phyloP scores from a whole-genome alignment of 345 rosid genomes.

The Ceriops tagal region DNA sequence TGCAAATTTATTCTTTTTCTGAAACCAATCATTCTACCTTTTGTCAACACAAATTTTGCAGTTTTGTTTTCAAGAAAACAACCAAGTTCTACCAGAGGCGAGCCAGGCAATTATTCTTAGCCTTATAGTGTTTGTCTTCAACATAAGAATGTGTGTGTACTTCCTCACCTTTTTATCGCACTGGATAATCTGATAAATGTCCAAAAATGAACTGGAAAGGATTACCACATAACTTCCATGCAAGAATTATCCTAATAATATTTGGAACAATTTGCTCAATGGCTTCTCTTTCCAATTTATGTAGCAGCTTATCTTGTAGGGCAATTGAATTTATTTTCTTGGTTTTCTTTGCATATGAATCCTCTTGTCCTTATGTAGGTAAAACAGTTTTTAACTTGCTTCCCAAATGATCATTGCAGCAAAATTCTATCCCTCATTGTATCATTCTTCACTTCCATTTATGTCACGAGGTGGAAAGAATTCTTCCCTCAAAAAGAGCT shows the following conservation, averaged over 20 bases:
- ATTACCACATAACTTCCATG: not conserved
- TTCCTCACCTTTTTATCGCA: not conserved
- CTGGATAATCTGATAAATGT: not conserved
- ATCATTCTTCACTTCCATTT: conserved; percentile 67
- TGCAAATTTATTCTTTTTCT: not conserved
- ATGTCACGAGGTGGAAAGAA: conserved; percentile 65
- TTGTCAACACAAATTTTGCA: conserved; percentile 19
- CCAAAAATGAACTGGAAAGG: not conserved
- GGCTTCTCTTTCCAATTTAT: too few species aligned
- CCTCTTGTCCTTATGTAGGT: not conserved
- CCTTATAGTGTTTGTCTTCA: not conserved
- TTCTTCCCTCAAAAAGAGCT: conserved; percentile 56
- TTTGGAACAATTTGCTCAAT: too few species aligned
- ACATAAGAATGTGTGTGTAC: not conserved
- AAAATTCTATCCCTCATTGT: conserved; percentile 66
- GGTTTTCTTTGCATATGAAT: too few species aligned
- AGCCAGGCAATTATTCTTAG: conserved; percentile 49
- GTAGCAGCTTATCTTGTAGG: too few species aligned
- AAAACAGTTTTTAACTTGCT: not conserved
- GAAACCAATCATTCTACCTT: not conserved
- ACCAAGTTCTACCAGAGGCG: conserved; percentile 82
- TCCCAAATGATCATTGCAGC: conserved; percentile 40
- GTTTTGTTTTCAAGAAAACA: conserved; percentile 79
- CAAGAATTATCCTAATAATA: too few species aligned
- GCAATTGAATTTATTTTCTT: too few species aligned